phyloP scores from a whole-genome alignment of 768 basidiomycete species.

The Pleurotus tuoliensis region DNA sequence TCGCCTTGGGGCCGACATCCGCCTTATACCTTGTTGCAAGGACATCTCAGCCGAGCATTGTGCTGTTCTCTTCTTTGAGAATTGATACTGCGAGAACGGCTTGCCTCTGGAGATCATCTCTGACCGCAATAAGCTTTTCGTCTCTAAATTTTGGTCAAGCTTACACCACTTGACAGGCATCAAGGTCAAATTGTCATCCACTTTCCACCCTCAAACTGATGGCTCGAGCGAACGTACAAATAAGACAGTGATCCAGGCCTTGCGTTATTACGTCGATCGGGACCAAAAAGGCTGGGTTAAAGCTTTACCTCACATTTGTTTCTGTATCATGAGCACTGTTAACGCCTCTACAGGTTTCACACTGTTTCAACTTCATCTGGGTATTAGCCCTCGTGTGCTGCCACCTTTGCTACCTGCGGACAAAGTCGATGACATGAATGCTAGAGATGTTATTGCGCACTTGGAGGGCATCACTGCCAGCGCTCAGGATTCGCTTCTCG shows the following conservation, averaged over 20 bases:
- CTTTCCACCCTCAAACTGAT: slow-evolving; percentile 33
- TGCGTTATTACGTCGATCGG: slow-evolving; percentile 17
- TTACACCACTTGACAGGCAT: slow-evolving; percentile 17
- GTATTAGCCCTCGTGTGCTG: slow-evolving; percentile 15
- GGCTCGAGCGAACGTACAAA: slow-evolving; percentile 23
- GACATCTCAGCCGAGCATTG: slow-evolving; percentile 17
- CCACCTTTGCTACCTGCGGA: slow-evolving; percentile 7
- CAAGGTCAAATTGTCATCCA: slow-evolving; percentile 23
- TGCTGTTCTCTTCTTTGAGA: slow-evolving; percentile 20
- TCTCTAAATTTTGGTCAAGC: slow-evolving; percentile 26
- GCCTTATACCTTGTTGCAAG: slow-evolving; percentile 10
- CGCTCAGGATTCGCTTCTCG: slow-evolving; percentile 14
- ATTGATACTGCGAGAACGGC: slow-evolving; percentile 28
- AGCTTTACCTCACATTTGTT: slow-evolving; percentile 18
- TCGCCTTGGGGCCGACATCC: slow-evolving; percentile 11
- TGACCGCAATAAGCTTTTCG: slow-evolving; percentile 30
- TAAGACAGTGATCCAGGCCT: slow-evolving; percentile 18
- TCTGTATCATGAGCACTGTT: slow-evolving; percentile 26
- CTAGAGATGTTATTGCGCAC: slow-evolving; percentile 19
- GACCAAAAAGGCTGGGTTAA: slow-evolving; percentile 25
- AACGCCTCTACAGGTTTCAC: slow-evolving; percentile 25
- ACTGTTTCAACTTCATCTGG: slow-evolving; percentile 9
- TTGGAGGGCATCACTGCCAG: neutral
- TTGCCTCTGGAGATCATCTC: slow-evolving; percentile 23
- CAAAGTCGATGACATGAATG: slow-evolving; percentile 10